phyloP scores from a whole-genome alignment of 768 basidiomycete genomes.

The Leucocoprinus sp. region DNA sequence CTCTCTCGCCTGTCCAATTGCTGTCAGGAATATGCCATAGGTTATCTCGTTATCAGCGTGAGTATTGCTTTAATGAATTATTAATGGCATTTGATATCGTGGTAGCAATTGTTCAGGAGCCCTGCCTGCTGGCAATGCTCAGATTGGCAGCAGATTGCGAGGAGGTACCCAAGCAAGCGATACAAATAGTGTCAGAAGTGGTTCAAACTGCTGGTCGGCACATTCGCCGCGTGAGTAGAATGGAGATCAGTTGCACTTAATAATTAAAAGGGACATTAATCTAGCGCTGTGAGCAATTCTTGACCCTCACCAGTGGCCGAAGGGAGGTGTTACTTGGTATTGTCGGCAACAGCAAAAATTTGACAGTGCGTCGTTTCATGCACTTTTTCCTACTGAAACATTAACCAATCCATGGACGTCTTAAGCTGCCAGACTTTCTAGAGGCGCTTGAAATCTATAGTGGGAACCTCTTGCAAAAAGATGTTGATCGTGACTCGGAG shows the following conservation, averaged over 20 bases:
- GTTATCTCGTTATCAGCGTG: constrained; percentile 17
- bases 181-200: constrained; percentile 33
- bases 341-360: constrained; percentile 38
- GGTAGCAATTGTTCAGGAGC: constrained; percentile 66
- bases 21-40: constrained; percentile 15
- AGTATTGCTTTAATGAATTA: not conserved
- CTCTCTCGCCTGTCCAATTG: constrained; percentile 14
- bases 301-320: constrained; percentile 37
- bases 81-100: constrained; percentile 7
- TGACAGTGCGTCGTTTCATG: constrained; percentile 36
- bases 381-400: not conserved
- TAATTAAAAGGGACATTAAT: constrained; percentile 12
- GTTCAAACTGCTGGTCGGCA: constrained; percentile 39
- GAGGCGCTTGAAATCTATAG: constrained; percentile 34
- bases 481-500: constrained; percentile 7
- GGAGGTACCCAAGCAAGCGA: constrained; percentile 38
- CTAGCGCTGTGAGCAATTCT: constrained; percentile 69
- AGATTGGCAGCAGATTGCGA: constrained; percentile 50
- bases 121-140: constrained; percentile 63
- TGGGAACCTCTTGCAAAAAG: constrained; percentile 13
- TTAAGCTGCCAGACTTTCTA: constrained; percentile 68
- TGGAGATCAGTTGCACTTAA: not conserved
- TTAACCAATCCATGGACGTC: not conserved
- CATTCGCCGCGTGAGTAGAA: constrained; percentile 28
- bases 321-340: constrained; percentile 38